phyloP scores from a whole-genome alignment of 2,329 filamentous ascomycete genomes.

The Penicillium sp. region DNA sequence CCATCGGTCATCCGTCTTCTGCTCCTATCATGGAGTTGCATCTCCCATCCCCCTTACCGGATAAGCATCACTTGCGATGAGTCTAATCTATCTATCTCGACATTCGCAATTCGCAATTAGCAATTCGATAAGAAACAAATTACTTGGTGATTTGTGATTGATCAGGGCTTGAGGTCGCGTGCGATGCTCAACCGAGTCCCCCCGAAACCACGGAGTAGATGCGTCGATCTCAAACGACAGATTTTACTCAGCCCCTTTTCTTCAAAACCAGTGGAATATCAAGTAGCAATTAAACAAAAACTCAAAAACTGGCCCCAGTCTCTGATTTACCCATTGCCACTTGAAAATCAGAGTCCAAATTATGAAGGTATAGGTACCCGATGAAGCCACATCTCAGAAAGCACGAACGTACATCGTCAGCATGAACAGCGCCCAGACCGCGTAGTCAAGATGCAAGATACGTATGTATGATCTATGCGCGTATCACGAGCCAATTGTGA shows the following conservation, averaged over 20 bases:
- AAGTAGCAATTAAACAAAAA: too few relatives aligned
- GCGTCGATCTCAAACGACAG: not conserved
- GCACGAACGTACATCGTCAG: too few relatives aligned
- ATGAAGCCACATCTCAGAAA: not conserved
- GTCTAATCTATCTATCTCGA: not conserved
- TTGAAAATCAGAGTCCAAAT: not conserved
- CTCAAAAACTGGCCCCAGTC: too few relatives aligned
- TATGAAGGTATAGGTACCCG: not conserved
- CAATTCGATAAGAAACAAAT: not conserved
- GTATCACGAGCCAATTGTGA: not conserved
- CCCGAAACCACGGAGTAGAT: not conserved
- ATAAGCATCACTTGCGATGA: not conserved
- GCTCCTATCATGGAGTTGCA: constrained; percentile 4
- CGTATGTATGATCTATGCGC: not conserved
- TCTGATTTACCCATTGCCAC: not conserved
- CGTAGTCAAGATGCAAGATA: not conserved
- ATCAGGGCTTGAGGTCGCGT: not conserved
- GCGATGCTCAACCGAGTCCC: not conserved
- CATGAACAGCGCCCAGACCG: not conserved
- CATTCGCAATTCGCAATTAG: not conserved
- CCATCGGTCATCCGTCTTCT: not conserved
- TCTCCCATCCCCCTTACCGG: constrained; percentile 1
- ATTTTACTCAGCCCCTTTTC: not conserved
- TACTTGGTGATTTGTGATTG: not conserved
- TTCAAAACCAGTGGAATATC: not conserved